These are phyloP conservation scores for Ogataea zsoltii DNA, from an alignment of 805 yeast genomes.

Conservation along the genomic window DNA sequence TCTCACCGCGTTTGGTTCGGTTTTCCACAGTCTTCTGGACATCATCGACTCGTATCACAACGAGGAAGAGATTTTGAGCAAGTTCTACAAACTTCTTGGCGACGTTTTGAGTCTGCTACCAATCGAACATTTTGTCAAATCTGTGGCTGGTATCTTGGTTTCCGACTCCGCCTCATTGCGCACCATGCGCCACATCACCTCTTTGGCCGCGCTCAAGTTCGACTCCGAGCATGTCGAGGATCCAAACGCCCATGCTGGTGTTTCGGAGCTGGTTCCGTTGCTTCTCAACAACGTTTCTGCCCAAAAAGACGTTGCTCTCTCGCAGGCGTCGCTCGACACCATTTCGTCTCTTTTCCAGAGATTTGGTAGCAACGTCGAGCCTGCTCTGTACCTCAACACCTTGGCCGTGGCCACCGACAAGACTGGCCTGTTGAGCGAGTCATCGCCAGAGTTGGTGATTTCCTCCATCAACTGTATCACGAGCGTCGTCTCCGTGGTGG, in stretches of 20 bases:
- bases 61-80: conserved; percentile 39
- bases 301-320: conserved; percentile 46
- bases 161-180: conserved; percentile 42
- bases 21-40: conserved; percentile 37
- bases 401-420: conserved; percentile 51
- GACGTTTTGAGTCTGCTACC: conserved; percentile 73
- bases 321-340: conserved; percentile 71
- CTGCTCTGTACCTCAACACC: conserved; percentile 47
- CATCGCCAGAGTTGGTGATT: conserved; percentile 60
- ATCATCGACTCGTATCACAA: conserved; percentile 38
- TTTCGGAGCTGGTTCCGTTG: conserved; percentile 50
- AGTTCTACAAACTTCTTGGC: conserved; percentile 57
- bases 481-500: conserved; percentile 68
- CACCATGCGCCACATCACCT: conserved; percentile 61
- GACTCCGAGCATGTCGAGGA: conserved; percentile 63
- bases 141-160: conserved; percentile 48
- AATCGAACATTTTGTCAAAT: conserved; percentile 64
- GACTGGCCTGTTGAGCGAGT: conserved; percentile 51
- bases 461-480: conserved; percentile 74
- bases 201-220: conserved; percentile 66
- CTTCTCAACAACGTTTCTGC: conserved; percentile 43
- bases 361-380: conserved; percentile 54
- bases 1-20: conserved; percentile 28
- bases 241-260: conserved; percentile 48
- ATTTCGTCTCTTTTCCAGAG: conserved; percentile 61